A percentile compares a stretch with the other conserved stretches of the same genome.
phyloP scores from a whole-genome alignment of 345 rosid genomes.

The Lepidium sativum region DNA sequence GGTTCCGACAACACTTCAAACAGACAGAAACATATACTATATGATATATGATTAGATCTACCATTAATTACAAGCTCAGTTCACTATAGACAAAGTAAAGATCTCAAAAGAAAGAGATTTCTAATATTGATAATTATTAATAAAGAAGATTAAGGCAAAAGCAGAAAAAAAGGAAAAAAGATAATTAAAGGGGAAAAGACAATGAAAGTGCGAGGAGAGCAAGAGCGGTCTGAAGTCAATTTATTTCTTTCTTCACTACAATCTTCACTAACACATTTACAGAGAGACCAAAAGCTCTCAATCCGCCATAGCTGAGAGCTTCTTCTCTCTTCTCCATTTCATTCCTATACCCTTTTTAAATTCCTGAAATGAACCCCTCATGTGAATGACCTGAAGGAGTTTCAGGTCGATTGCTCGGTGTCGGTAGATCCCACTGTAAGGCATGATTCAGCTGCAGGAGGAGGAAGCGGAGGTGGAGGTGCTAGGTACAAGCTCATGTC shows the following conservation, averaged over 20 bases:
- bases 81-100: not conserved
- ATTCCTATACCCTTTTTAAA: not conserved
- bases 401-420: constrained; percentile 17
- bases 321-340: not conserved
- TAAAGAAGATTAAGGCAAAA: not conserved
- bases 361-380: constrained; percentile 30
- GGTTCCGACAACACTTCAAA: not conserved
- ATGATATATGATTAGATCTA: not conserved
- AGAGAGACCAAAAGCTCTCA: not conserved
- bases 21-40: not conserved
- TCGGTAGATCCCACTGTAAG: constrained; percentile 24
- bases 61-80: not conserved
- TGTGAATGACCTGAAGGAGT: constrained; percentile 9
- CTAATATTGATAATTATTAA: no score
- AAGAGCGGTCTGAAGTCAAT: constrained; percentile 26
- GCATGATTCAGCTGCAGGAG: constrained; percentile 13
- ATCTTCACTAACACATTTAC: constrained; percentile 17
- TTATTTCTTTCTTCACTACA: constrained; percentile 17
- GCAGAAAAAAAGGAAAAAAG: not conserved
- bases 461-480: constrained; percentile 29
- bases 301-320: constrained; percentile 5
- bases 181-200: not conserved
- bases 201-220: not conserved
- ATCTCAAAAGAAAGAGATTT: not conserved
- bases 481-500: constrained; percentile 95